Conservation (phyloP, 495 filamentous ascomycete species). For the Penicillium tannophilum region DNA sequence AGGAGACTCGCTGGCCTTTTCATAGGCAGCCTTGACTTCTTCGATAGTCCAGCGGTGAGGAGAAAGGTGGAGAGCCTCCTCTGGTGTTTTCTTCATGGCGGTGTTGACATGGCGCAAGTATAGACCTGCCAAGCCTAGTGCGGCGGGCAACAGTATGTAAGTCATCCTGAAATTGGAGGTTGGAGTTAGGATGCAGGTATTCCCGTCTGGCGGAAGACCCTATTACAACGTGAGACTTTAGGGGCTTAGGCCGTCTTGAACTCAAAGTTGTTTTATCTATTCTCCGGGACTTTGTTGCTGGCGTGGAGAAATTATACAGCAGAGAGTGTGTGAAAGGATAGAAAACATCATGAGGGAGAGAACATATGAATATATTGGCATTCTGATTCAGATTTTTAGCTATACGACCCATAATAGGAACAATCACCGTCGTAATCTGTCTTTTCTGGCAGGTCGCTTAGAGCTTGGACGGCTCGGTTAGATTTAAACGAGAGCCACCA, state of each 20-base stretch:
- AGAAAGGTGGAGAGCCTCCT: conserved; percentile 40
- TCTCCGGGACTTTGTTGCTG: background rate
- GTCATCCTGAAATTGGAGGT: conserved; percentile 1
- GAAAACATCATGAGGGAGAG: background rate
- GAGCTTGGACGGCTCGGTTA: conserved; percentile 20
- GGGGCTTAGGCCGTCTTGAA: conserved; percentile 3
- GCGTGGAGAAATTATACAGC: background rate
- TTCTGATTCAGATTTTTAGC: background rate
- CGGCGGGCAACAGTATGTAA: conserved; percentile 13
- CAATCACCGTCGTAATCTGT: background rate
- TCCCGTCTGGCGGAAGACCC: background rate
- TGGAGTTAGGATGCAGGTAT: background rate
- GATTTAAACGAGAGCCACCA: conserved; percentile 14
- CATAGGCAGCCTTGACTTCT: conserved; percentile 50
- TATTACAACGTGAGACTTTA: background rate
- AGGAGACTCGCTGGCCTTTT: conserved; percentile 45
- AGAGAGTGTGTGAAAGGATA: background rate
- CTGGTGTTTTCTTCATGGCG: conserved; percentile 50
- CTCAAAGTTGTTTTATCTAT: conserved; percentile 3
- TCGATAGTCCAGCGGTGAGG: conserved; percentile 56
- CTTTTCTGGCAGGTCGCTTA: conserved; percentile 13
- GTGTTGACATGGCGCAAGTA: conserved; percentile 56
- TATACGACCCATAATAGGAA: background rate
- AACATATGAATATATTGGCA: too few species aligned
- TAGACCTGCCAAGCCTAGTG: conserved; percentile 33